Base-by-base conservation (phyloP, 2,329 filamentous ascomycete genomes). In the Graphilbum sp. region DNA sequence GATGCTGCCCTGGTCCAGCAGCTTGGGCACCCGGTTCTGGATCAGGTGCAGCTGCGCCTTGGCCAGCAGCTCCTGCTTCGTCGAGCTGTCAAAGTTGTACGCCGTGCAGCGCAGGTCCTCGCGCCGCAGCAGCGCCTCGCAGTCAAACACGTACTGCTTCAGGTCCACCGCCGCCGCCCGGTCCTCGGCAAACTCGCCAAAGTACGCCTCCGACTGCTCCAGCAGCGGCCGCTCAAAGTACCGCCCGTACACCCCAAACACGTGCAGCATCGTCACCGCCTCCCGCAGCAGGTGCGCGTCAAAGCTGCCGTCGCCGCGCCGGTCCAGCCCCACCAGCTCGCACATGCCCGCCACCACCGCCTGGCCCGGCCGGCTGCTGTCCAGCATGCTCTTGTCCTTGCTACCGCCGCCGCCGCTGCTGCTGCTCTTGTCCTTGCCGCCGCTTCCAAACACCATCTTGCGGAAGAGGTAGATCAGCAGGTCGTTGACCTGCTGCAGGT, bases 71-170 rank as follows among this genome's bases (percentile, higher is more conserved):
- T 79, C 74, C 47, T 79, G 72, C 54, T 84, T 81, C 0, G 90
- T 96, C 18, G 78, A 81, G 44, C 75, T 78, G 52, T 93, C 85
- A 33, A 98, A 68, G 42, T 81, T 79, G 58, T 81, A 92, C 16
- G 72, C 62, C 43, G 90, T 81, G 52, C 86, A 94, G 29, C 87
- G 71, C 42, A 69, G 59, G 46, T 79, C 70, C 57, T 98, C 90
- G 37, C 63, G 64, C 37, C 70, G 65, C 18, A 96, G 73, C 23
- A 95, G 63, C 32, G 60, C 61, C 43, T 79, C 69, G 38, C 80
- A 80, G 20, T 72, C 71, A 17, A 67, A 62, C 34, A 93, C 81
- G 54, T 95, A 96, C 12, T 72, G 69, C 39, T 81, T 78, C 32
- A 96, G 64, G 15, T 69, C 69, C 37, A 61, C 63, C 18, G 69